Evolutionary conservation across 2,329 filamentous ascomycete genomes (phyloP), one percentile per base, ranked within the genome.

Genomic region (Lachnellula occidentalis): DNA sequence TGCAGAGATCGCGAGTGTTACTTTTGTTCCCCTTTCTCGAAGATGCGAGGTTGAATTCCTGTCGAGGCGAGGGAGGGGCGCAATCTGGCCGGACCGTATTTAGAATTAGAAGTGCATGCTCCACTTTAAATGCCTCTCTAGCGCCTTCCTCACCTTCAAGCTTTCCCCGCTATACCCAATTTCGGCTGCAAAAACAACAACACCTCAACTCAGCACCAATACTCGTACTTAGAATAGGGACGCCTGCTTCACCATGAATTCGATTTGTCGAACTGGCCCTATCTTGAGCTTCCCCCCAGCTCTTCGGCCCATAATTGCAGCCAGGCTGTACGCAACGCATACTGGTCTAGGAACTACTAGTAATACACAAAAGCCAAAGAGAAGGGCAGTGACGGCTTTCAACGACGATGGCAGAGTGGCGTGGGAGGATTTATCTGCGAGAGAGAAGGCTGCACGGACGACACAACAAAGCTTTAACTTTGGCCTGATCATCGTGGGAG

Each of bases 401-500:
- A 94, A 90, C 64, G 92, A 96, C 64, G 87, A 90, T 66, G 92
- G 92, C 7, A 79, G 80, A 59, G 84, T 96, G 1, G 82, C 84
- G 4, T 97, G 92, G 92, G 79, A 76, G 3, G 78, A 94, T 52
- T 79, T 97, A 2, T 90, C 86, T 1, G 75, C 74, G 0, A 75
- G 75, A 47, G 92, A 96, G 70, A 96, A 96, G 71, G 84, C 85
- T 2, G 87, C 87, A 22, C 82, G 92, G 39, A 88, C 90, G 8
- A 92, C 90, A 0, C 92, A 96, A 71, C 92, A 96, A 71, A 88
- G 86, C 15, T 87, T 95, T 75, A 96, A 97, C 72, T 83, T 96
- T 61, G 79, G 86, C 61, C 72, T 96, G 58, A 83, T 96, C 8
- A 62, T 90, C 1, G 76, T 86, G 7, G 92, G 92, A 24, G 73